Evolutionary conservation across 2,329 filamentous ascomycete genomes (phyloP), one percentile per base, ranked within the genome.

Genomic region (Zymoseptoria crescenta): DNA sequence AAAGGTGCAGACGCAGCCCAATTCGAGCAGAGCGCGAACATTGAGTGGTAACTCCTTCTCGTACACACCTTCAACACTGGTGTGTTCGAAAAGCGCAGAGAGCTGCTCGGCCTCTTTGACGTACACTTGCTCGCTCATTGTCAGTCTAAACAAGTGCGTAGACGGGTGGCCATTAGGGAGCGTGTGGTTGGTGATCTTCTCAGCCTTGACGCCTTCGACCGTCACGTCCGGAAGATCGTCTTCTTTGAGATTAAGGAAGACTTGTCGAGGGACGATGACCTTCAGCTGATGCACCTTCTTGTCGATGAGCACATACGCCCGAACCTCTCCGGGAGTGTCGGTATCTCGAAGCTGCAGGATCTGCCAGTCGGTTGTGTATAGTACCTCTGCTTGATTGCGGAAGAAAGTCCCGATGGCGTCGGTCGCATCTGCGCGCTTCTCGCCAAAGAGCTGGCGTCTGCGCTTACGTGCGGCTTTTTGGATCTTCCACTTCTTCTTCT

Each of bases 401-500:
- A 99, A 96, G 70, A 88, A 84, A 49, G 81, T 82, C 58, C 87
- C 87, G 64, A 88, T 79, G 0, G 81, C 80, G 70, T 87, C 84
- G 1, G 80, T 79, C 13, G 81, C 77, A 66, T 82, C 78, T 54
- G 79, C 80, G 9, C 86, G 83, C 59, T 88, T 87, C 68, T 99
- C 93, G 60, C 94, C 94, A 68, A 99, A 99, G 0, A 99, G 79
- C 72, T 99, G 94, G 54, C 93, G 84, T 64, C 95, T 83, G 50
- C 93, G 86, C 61, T 87, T 81, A 21, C 94, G 85, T 35, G 93
- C 91, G 72, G 96, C 88, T 70, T 91, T 96, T 72, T 99, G 94
- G 45, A 97, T 87, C 77, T 93, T 96, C 94, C 94, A 99, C 75
- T 99, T 99, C 76, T 92, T 85, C 75, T 99, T 99, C 72, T 99